A percentile compares a stretch with the other conserved stretches of the same genome.
phyloP scores from a whole-genome alignment of 2,329 filamentous ascomycete genomes.

The Metarhizium rileyi region DNA sequence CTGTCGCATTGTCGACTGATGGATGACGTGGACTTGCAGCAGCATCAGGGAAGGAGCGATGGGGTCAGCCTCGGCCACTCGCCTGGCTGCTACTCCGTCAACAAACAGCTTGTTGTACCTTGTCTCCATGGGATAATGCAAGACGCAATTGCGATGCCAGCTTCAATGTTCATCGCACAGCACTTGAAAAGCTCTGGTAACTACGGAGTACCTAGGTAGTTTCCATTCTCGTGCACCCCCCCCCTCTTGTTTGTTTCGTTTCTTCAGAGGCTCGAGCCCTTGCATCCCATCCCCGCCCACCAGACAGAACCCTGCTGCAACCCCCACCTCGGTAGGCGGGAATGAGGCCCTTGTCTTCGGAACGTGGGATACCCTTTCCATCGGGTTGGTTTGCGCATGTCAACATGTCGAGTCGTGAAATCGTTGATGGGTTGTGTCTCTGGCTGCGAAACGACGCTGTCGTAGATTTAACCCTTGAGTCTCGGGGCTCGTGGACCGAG shows the following conservation, averaged over 20 bases:
- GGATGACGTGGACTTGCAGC: background rate
- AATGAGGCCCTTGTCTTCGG: background rate
- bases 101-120: too few relatives aligned
- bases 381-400: too few relatives aligned
- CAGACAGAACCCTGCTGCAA: background rate
- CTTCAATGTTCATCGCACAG: background rate
- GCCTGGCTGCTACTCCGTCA: too few relatives aligned
- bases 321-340: background rate
- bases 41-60: too few relatives aligned
- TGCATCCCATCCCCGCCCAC: background rate
- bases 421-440: background rate
- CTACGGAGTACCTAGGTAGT: too few relatives aligned
- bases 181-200: background rate
- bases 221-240: too few relatives aligned
- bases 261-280: background rate
- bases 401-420: background rate
- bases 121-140: too few relatives aligned
- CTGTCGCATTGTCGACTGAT: background rate
- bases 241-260: too few relatives aligned
- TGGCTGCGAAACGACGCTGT: background rate
- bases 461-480: too few relatives aligned
- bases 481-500: background rate
- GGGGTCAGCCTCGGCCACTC: too few relatives aligned
- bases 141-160: background rate
- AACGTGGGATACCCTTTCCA: background rate